Percentiles rank a stretch among this genome's conserved stretches.
Conservation (phyloP, 2,329 filamentous ascomycete genomes). For the Colletotrichum musae region DNA sequence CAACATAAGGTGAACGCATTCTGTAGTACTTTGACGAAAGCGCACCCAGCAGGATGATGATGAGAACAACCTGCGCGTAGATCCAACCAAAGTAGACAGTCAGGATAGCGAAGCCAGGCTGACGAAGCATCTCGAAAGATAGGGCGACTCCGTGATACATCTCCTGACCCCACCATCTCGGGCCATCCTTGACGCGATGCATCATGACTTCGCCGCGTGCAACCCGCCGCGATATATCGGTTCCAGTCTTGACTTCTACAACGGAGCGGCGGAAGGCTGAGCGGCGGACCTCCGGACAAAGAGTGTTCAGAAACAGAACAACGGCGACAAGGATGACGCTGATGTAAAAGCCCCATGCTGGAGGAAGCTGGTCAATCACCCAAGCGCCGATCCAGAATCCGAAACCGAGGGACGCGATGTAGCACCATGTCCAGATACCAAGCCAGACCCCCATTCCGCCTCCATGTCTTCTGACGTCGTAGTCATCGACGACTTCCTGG, state of each 20-base stretch:
- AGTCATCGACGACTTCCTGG: conserved; percentile 77
- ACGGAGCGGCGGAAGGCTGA: conserved; percentile 79
- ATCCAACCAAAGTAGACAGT: conserved; percentile 84
- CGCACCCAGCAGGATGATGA: conserved; percentile 80
- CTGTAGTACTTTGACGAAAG: conserved; percentile 78
- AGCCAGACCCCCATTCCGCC: conserved; percentile 87
- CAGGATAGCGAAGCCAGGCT: conserved; percentile 81
- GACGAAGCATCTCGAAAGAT: conserved; percentile 78
- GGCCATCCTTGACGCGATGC: conserved; percentile 79
- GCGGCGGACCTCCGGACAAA: conserved; percentile 80
- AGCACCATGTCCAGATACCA: conserved; percentile 84
- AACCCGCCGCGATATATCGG: conserved; percentile 69
- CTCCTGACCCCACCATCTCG: conserved; percentile 84
- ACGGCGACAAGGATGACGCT: conserved; percentile 76
- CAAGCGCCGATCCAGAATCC: conserved; percentile 81
- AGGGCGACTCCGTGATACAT: conserved; percentile 79
- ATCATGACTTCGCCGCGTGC: conserved; percentile 83
- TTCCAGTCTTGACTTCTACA: conserved; percentile 71
- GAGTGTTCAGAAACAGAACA: conserved; percentile 77
- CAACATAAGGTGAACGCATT: conserved; percentile 75
- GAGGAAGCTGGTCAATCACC: conserved; percentile 75
- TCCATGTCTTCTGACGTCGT: conserved; percentile 80
- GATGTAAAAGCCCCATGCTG: conserved; percentile 83
- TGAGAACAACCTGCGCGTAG: conserved; percentile 81
- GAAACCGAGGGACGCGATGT: conserved; percentile 78